Percentiles rank a stretch among this genome's conserved stretches.
Evolutionary conservation across 1,139 yeast genomes (phyloP).

Genomic region (Kurtzmaniella quercitrusa): DNA sequence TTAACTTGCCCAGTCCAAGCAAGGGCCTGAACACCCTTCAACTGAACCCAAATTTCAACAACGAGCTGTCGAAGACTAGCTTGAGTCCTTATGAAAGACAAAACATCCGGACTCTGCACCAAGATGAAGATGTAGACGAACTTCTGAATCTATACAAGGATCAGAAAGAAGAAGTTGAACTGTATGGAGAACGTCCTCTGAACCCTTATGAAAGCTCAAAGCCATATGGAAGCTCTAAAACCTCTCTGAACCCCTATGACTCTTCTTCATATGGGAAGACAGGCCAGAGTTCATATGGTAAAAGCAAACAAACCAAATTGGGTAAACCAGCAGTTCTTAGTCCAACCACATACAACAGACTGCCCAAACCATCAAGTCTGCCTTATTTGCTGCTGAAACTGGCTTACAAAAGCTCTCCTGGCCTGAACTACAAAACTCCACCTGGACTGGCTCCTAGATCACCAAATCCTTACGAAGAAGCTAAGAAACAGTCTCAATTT

Average conservation of each 20-base stretch:
- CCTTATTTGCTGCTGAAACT: background rate
- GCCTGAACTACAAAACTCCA: background rate
- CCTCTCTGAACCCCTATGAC: background rate
- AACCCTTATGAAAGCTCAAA: background rate
- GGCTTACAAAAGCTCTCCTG: background rate
- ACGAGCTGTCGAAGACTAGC: background rate
- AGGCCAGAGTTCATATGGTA: no score
- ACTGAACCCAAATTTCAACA: background rate
- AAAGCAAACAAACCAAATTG: no score
- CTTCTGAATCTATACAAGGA: background rate
- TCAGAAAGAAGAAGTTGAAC: no score
- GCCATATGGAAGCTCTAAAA: no score
- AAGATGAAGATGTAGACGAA: background rate
- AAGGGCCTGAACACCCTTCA: background rate
- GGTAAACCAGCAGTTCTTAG: background rate
- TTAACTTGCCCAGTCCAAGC: background rate
- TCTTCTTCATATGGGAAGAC: no score
- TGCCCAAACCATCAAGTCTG: background rate
- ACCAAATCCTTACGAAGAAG: conserved; percentile 26
- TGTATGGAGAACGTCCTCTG: no score
- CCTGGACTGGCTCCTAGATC: conserved; percentile 2
- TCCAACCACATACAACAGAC: background rate
- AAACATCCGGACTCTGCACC: no score
- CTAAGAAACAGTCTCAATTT: conserved; percentile 19
- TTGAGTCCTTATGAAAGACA: background rate